Evolutionary conservation across 1,284 basidiomycete genomes (phyloP), one percentile per base, ranked within the genome.

Genomic region (Sporisorium graminicola): DNA sequence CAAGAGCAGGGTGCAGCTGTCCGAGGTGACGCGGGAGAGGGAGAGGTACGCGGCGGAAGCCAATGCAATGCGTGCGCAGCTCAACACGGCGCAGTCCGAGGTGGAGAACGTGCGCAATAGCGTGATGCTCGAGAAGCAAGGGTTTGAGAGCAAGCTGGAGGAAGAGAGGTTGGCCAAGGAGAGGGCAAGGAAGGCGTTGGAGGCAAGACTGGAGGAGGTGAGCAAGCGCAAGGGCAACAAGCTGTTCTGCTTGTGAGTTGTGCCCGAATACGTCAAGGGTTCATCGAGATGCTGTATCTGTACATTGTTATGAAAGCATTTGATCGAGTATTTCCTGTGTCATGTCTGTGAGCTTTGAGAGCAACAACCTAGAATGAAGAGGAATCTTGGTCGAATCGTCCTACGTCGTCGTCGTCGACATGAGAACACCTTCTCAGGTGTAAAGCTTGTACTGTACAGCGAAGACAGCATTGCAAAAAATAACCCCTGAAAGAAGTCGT

Each of bases 1-100:
- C 42, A 83, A 83, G 65, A 80, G 79, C 49, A 73, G 82, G 3
- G 80, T 82, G 40, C 82, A 83, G 65, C 62, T 83, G 29, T 71
- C 72, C 29, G 82, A 83, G 57, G 77, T 81, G 40, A 79, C 80
- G 22, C 64, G 82, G 3, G 82, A 83, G 58, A 66, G 82, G 26
- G 82, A 83, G 27, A 69, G 77, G 14, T 79, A 76, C 22, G 46
- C 67, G 26, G 50, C 56, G 18, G 77, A 83, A 44, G 74, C 71
- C 22, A 80, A 81, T 29, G 80, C 79, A 52, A 70, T 82, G 68
- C 64, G 79, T 2, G 53, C 59, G 26, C 79, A 82, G 67, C 62
- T 81, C 42, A 68, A 70, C 51, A 50, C 68, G 57, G 80, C 74
- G 42, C 77, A 80, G 60, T 60, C 53, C 42, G 81, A 83, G 60